Base-by-base conservation (phyloP, 257 asterid species). In the Penstemon newberryi region DNA sequence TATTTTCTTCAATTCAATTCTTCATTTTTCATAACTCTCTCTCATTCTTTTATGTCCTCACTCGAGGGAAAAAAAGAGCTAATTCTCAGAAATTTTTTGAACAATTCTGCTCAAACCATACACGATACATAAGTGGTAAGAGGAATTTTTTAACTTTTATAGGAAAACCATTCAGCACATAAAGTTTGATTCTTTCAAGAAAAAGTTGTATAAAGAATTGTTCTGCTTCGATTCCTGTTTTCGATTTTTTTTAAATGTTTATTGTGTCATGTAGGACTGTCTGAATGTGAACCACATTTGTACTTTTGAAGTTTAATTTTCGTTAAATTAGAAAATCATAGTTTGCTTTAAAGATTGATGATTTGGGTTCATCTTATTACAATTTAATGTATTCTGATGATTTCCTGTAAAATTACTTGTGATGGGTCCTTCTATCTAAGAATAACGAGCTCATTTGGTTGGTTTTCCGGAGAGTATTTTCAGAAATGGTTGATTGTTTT, bases 61-160 rank as follows among this genome's bases (percentile, higher is more conserved):
- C 8, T 59, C 49, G 49, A 53, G 53, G 33, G 40, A 63, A 19
- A 45, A 33, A 46, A 67, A 39, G 33, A 25, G 33, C 33, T 25
- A 25, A 25, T 25, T 25, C 2, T 25, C 1, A 25, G 33, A 25
- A 25, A 25, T 25, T 25, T 25, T 37, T 66, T 78, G 64, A 55
- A 46, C 70, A 59, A 44, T 64, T 67, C 67, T 66, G 43, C 41
- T 44, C 63, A 25, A 56, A 60, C 40, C 73, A 43, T 66, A 40
- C 56, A 4, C 40, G 70, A 43, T 66, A 40, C 56, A 4, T 6
- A 25, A 64, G 3, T 56, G 76, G 76, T 73, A 68, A n/a, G 66
- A 4, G 39, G 38, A 15, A 38, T 63, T 50, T 19, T 25, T 44
- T 25, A 25, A 25, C 49, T 56, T 8, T 42, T 64, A 45, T 33